phyloP scores from a whole-genome alignment of 345 rosid genomes.

The Adansonia digitata region DNA sequence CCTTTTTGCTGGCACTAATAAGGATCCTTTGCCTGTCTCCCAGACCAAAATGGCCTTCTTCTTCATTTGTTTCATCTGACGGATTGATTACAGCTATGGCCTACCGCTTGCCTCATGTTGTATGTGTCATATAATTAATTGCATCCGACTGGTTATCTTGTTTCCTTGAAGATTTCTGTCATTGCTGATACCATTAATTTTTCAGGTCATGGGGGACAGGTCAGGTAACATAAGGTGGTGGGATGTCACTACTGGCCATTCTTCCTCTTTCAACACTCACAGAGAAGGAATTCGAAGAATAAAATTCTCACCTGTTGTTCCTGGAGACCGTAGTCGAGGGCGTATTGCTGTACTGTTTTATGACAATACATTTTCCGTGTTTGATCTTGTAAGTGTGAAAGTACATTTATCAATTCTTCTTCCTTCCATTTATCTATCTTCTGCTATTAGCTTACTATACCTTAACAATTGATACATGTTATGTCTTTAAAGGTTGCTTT shows the following conservation, averaged over 20 bases:
- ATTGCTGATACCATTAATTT: constrained; percentile 20
- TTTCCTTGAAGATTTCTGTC: constrained; percentile 16
- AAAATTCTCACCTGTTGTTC: constrained; percentile 91
- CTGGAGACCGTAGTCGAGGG: constrained; percentile 92
- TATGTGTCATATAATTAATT: constrained; percentile 35
- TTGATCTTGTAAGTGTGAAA: constrained; percentile 72
- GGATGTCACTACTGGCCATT: constrained; percentile 95
- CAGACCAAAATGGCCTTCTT: constrained; percentile 98
- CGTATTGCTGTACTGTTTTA: constrained; percentile 90
- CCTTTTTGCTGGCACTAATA: constrained; percentile 1
- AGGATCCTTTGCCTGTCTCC: constrained; percentile 30
- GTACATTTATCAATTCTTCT: background rate
- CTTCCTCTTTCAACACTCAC: constrained; percentile 88
- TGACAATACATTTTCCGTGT: constrained; percentile 92
- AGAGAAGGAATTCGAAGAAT: constrained; percentile 92
- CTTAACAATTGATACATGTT: background rate
- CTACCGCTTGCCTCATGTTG: constrained; percentile 95
- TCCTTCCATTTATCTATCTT: background rate
- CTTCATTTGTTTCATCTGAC: constrained; percentile 88
- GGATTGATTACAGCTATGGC: constrained; percentile 98
- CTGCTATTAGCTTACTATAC: background rate
- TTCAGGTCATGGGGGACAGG: constrained; percentile 61
- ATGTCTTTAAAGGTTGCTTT: background rate
- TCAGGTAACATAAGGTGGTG: constrained; percentile 98
- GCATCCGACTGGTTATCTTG: constrained; percentile 4